These are phyloP conservation scores for Croton laevigatus DNA, from an alignment of 441 rosid genomes.

Conservation along the genomic window DNA sequence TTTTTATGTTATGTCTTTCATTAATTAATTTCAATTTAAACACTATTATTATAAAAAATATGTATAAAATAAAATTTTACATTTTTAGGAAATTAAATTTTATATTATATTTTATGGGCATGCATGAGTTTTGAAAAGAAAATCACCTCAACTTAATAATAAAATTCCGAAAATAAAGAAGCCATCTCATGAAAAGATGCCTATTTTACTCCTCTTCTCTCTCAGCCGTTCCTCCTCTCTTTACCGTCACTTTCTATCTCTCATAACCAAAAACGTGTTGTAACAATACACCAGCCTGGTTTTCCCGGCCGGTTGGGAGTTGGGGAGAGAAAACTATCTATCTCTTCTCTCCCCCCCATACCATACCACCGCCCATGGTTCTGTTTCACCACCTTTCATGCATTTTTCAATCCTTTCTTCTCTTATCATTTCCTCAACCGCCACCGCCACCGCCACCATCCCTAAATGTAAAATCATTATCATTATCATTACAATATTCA, in stretches of 20 bases:
- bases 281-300: conserved; percentile 21
- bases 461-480: too few species aligned
- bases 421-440: too few species aligned
- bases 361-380: conserved; percentile 23
- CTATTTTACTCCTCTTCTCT: not conserved
- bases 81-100: too few species aligned
- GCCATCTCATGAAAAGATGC: conserved; percentile 8
- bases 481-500: not conserved
- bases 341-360: conserved; percentile 22
- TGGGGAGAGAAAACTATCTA: conserved; percentile 30
- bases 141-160: conserved; percentile 11
- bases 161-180: conserved; percentile 22
- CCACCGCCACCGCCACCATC: too few species aligned
- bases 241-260: not conserved
- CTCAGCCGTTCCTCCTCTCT: not conserved
- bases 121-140: too few species aligned
- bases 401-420: not conserved
- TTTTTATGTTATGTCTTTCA: too few species aligned
- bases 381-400: conserved; percentile 20
- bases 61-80: too few species aligned
- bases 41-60: too few species aligned
- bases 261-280: not conserved
- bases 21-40: too few species aligned
- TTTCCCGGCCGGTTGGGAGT: conserved; percentile 36
- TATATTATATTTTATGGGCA: too few species aligned